Conservation (phyloP, 108 stramenopile genomes). For the Hondaea fermentalgiana region DNA sequence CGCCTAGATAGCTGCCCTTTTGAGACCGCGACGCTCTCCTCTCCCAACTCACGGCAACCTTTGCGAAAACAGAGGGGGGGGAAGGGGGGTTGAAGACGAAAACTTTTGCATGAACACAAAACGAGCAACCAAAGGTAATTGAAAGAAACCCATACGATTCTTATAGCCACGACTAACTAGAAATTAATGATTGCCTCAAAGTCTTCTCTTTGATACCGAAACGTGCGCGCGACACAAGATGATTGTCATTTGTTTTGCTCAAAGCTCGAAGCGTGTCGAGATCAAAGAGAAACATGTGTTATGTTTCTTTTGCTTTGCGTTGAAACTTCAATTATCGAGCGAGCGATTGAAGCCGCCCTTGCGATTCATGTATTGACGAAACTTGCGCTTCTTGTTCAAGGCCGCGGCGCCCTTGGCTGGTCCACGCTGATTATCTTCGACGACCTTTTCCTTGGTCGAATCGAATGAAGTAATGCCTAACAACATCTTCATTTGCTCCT, state of each 20-base stretch:
- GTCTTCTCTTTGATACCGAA: no score
- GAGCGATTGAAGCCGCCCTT: slow-evolving; percentile 83
- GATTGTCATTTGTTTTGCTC: not conserved
- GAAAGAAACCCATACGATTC: no score
- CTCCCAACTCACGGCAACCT: no score
- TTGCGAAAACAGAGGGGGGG: no score
- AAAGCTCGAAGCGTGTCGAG: not conserved
- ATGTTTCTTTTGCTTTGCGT: slow-evolving; percentile 36
- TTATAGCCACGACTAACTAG: no score
- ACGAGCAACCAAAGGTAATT: no score
- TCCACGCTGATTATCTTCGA: slow-evolving; percentile 75
- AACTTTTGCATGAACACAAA: no score
- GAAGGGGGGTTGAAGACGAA: no score
- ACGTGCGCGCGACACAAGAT: no score
- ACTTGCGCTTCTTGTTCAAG: slow-evolving; percentile 83
- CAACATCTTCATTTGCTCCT: slow-evolving; percentile 71
- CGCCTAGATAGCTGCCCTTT: not conserved
- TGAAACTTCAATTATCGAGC: slow-evolving; percentile 48
- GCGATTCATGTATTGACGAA: slow-evolving; percentile 97
- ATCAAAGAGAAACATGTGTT: not conserved
- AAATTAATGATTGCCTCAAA: no score
- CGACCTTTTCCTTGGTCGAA: slow-evolving; percentile 75
- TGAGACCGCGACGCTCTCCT: no score
- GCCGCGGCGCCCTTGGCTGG: slow-evolving; percentile 77
- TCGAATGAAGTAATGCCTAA: slow-evolving; percentile 87